Conservation (phyloP, 441 rosid species). For the Eruca vesicaria region DNA sequence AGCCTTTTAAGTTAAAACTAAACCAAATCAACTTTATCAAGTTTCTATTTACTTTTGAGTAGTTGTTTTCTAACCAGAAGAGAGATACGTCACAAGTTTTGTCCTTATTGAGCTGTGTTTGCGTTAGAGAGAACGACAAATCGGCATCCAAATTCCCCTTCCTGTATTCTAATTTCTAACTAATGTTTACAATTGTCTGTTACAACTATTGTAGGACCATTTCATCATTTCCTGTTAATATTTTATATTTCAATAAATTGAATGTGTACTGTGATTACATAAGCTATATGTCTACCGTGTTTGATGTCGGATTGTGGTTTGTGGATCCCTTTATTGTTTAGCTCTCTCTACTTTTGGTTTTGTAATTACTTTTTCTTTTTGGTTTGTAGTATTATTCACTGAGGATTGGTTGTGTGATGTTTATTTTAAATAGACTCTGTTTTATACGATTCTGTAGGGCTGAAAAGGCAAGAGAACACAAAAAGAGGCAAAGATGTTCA, state of each 20-base stretch:
- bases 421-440: conserved; percentile 4
- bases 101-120: conserved; percentile 17
- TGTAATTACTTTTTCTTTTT: background rate
- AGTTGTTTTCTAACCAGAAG: conserved; percentile 27
- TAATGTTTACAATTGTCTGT: conserved; percentile 27
- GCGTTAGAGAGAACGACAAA: conserved; percentile 26
- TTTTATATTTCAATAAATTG: background rate
- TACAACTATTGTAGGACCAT: conserved; percentile 3
- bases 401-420: conserved; percentile 22
- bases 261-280: conserved; percentile 17
- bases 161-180: conserved; percentile 10
- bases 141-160: conserved; percentile 1
- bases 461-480: conserved; percentile 29
- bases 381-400: background rate
- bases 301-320: conserved; percentile 20
- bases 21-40: conserved; percentile 16
- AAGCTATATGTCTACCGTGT: conserved; percentile 27
- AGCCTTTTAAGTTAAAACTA: conserved; percentile 18
- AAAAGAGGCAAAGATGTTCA: conserved; percentile 57
- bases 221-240: background rate
- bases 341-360: background rate
- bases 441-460: conserved; percentile 14
- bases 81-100: conserved; percentile 26
- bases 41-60: conserved; percentile 9
- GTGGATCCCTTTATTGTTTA: background rate